Base-by-base conservation (phyloP, 129 eudicot species). In the Helianthus tuberosus region DNA sequence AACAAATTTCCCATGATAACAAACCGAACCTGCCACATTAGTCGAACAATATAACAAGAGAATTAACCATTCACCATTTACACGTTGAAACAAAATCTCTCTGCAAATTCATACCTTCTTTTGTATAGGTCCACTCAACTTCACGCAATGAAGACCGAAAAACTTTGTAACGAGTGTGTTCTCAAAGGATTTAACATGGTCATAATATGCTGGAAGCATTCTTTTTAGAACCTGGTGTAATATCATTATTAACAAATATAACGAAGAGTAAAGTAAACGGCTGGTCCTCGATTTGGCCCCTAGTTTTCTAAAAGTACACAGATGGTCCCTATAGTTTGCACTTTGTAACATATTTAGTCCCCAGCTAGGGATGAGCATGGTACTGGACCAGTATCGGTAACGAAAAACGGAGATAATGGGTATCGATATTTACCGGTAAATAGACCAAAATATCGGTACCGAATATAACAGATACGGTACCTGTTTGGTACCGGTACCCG, bases 161-260 rank as follows among this genome's bases (percentile, higher is more conserved):
- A 90, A 93, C 57, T 86, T 88, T 59, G 98, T 85, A 8, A 93
- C 92, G 6, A 90, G 86, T 32, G 97, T 90, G 78, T 90, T 85
- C 69, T 93, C 96, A 68, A 78, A 86, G 8, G 96, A 80, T 20
- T 92, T 85, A 15, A 88, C 91, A 66, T 93, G 98, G 27, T 90
- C 87, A 14, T 71, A 93, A 73, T 93, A 93, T 25, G 91, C 88
- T n/a, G 97, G 91, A 80, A 93, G 98, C 98, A 93, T 93, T 75
- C 96, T 79, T 71, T 84, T 76, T 29, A 93, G 91, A 65, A 90
- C 98, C 98, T 91, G 80, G 44, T 57, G 60, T 58, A 62, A 32
- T 11, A 71, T 39, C 25, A 29, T 53, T 39, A 35, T 15, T 3
- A 64, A 38, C 9, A 0, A 8, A 15, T 11, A 64, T 39, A 35